A percentile compares a stretch with the other conserved stretches of the same genome.
Evolutionary conservation across 306 rosid species (phyloP).

Genomic region (Albizia julibrissin): DNA sequence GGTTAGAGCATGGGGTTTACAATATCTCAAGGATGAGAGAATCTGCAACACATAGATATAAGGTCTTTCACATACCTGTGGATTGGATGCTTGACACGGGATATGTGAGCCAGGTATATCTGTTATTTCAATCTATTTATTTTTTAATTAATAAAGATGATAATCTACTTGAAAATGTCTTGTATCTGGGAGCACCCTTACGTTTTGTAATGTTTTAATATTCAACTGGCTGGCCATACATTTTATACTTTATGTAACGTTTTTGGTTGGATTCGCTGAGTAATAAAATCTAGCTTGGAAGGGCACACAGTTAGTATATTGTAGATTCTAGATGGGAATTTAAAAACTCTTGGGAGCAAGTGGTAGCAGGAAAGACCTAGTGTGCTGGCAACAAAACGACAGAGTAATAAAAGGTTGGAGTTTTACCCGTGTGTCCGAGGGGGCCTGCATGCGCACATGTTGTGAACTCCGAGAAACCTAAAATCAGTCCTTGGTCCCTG

Average conservation of each 20-base stretch:
- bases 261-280: background rate
- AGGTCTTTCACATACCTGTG: slow-evolving; percentile 76
- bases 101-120: slow-evolving; percentile 82
- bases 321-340: background rate
- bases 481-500: slow-evolving; percentile 53
- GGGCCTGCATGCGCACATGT: slow-evolving; percentile 62
- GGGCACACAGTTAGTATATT: background rate
- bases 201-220: background rate
- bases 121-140: background rate
- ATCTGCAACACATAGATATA: slow-evolving; percentile 79
- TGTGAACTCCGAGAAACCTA: slow-evolving; percentile 49
- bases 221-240: background rate
- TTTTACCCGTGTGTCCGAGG: slow-evolving; percentile 30
- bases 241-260: background rate
- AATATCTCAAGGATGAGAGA: slow-evolving; percentile 89
- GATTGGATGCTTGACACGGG: slow-evolving; percentile 97
- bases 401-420: slow-evolving; percentile 39
- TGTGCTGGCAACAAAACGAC: slow-evolving; percentile 51
- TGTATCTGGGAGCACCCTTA: background rate
- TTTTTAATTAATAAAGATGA: no score
- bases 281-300: slow-evolving; percentile 7
- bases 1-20: slow-evolving; percentile 92
- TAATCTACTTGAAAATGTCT: background rate
- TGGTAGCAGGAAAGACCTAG: slow-evolving; percentile 13
- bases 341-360: slow-evolving; percentile 1